Percentiles rank a stretch among this genome's conserved stretches.
Evolutionary conservation across 1,284 basidiomycete genomes (phyloP).

Genomic region (Boletus semigastroideus): DNA sequence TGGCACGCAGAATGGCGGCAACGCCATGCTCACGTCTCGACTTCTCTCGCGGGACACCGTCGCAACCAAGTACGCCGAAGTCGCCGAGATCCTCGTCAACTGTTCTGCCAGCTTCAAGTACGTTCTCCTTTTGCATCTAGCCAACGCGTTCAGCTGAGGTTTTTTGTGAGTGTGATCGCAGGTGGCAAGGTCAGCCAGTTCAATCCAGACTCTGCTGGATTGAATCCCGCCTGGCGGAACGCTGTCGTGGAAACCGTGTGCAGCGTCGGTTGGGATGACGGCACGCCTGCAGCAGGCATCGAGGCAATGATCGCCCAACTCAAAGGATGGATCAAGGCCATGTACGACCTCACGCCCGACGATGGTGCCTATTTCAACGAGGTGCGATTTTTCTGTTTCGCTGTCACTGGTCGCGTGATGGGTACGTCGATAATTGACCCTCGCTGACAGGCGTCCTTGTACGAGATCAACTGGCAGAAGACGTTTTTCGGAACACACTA

Average conservation of each 20-base stretch:
- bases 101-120: constrained; percentile 13
- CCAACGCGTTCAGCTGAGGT: too few relatives aligned
- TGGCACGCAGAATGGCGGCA: constrained; percentile 12
- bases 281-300: too few relatives aligned
- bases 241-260: too few relatives aligned
- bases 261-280: too few relatives aligned
- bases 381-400: constrained; percentile 26
- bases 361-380: constrained; percentile 46
- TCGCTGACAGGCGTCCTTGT: constrained; percentile 39
- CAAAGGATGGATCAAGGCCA: constrained; percentile 16
- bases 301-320: too few relatives aligned
- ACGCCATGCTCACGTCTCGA: constrained; percentile 35
- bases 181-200: constrained; percentile 41
- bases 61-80: constrained; percentile 26
- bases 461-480: constrained; percentile 38
- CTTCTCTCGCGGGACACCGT: constrained; percentile 37
- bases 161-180: constrained; percentile 32
- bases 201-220: constrained; percentile 36
- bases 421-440: too few relatives aligned
- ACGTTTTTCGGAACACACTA: constrained; percentile 49
- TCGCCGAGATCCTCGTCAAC: constrained; percentile 31
- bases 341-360: constrained; percentile 25
- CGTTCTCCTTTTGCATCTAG: too few relatives aligned
- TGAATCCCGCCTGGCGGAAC: too few relatives aligned
- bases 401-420: too few relatives aligned